Base-by-base conservation (phyloP, 768 basidiomycete species). In the Boletus speciosus region DNA sequence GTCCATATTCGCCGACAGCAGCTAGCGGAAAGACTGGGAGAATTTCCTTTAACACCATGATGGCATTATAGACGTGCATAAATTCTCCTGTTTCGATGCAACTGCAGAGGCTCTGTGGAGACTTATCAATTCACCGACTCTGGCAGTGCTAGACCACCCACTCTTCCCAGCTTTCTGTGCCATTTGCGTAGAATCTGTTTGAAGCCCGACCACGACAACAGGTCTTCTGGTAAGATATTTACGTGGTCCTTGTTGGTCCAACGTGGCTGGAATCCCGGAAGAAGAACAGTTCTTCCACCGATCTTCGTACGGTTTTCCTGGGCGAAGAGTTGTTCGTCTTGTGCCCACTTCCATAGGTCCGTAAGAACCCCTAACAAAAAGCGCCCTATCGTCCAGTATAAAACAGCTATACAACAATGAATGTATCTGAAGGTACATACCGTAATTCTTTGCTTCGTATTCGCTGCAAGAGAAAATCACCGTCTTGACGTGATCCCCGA, bases 51-150 rank as follows among this genome's bases (percentile, higher is more conserved):
- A 97, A 77, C 29, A 99, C 86, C 37, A 95, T 83, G 70, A 98
- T 90, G n/a, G 92, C 81, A 66, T 99, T 99, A 71, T 96, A 95
- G 50, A 98, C 90, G 63, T 93, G 93, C 90, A 98, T 96, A 69
- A 95, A 98, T 64, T 95, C 95, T 47, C 82, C 83, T 2, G 93
- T 88, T 63, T 86, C 81, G 56, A 98, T 86, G 66, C 89, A 93
- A 32, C 84, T 86, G 19, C 79, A 75, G 60, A 98, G 83, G 52
- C 83, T 84, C 94, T 94, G 63, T 19, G 34, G 54, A 37, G 35
- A 31, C 23, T 19, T 14, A 1, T 53, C 15, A 57, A 47, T 50
- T 46, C n/a, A 41, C 37, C 40, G 31, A 32, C 35, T 14, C 2
- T 21, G 23, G 25, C n/a, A 3, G 6, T n/a, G 29, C 2, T 42